Conservation (phyloP, 352 stramenopile genomes). For the Phytopythium mirpurense region DNA sequence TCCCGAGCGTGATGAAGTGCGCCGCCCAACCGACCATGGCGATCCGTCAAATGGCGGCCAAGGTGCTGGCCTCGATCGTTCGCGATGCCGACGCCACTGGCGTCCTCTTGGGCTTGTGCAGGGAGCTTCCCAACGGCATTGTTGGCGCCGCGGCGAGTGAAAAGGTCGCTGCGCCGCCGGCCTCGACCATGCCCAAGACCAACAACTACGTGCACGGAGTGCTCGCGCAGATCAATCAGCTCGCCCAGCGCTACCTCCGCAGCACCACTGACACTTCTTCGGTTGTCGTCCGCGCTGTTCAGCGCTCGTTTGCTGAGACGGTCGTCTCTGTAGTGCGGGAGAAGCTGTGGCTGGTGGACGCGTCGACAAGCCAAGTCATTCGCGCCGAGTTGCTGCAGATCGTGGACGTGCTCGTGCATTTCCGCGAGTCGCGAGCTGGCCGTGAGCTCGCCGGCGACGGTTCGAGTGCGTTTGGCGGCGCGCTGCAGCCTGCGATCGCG, state of each 20-base stretch:
- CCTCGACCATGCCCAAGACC: conserved; percentile 10
- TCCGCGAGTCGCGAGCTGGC: conserved; percentile 10
- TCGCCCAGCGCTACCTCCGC: conserved; percentile 37
- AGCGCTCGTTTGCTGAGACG: conserved; percentile 21
- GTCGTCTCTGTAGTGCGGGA: conserved; percentile 27
- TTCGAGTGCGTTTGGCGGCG: conserved; percentile 8
- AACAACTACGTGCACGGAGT: conserved; percentile 65
- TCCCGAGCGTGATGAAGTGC: conserved; percentile 65
- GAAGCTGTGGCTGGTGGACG: conserved; percentile 38
- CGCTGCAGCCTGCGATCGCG: conserved; percentile 10
- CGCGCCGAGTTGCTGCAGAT: conserved; percentile 48
- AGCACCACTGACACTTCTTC: conserved; percentile 7
- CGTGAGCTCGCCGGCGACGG: conserved; percentile 9
- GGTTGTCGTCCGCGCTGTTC: conserved; percentile 5
- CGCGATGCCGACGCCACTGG: conserved; percentile 42
- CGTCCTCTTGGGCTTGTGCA: conserved; percentile 30
- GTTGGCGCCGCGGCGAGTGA: background rate
- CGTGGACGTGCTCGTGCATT: conserved; percentile 34
- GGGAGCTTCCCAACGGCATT: conserved; percentile 37
- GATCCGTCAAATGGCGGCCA: conserved; percentile 74
- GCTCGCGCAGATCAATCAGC: conserved; percentile 48
- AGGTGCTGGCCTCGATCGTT: conserved; percentile 70
- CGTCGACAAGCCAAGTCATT: conserved; percentile 29
- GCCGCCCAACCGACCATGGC: conserved; percentile 65
- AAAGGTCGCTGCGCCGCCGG: background rate